Conservation (phyloP, 495 filamentous ascomycete species). For the Penicillium egyptiacum region DNA sequence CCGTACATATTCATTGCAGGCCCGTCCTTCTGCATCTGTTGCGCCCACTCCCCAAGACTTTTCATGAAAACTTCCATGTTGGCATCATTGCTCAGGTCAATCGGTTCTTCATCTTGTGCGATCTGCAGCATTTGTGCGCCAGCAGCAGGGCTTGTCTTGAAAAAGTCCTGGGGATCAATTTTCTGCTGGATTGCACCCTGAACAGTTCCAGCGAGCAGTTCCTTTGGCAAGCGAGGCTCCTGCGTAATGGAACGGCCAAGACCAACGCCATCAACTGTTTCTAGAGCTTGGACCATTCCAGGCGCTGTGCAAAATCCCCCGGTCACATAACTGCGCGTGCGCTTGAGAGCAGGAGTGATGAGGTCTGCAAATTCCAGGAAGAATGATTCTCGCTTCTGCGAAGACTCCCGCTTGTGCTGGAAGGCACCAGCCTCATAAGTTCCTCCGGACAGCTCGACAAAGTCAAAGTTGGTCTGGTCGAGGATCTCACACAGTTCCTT, state of each 20-base stretch:
- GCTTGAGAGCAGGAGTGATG: constrained; percentile 47
- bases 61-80: constrained; percentile 12
- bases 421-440: constrained; percentile 60
- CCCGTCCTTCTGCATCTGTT: not conserved
- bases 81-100: constrained; percentile 15
- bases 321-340: constrained; percentile 49
- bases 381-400: constrained; percentile 59
- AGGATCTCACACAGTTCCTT: constrained; percentile 53
- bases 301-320: constrained; percentile 60
- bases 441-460: constrained; percentile 64
- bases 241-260: constrained; percentile 54
- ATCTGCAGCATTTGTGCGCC: constrained; percentile 19
- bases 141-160: constrained; percentile 44
- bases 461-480: constrained; percentile 58
- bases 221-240: constrained; percentile 49
- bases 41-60: constrained; percentile 6
- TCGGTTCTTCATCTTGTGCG: constrained; percentile 14
- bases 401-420: constrained; percentile 53
- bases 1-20: not conserved
- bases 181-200: constrained; percentile 46
- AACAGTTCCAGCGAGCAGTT: constrained; percentile 49
- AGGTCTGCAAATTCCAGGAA: constrained; percentile 65
- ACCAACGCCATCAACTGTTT: constrained; percentile 58
- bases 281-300: constrained; percentile 61
- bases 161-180: constrained; percentile 48